A percentile compares a stretch with the other conserved stretches of the same genome.
phyloP scores from a whole-genome alignment of 352 stramenopile species.

The Phytophthora sojae region DNA sequence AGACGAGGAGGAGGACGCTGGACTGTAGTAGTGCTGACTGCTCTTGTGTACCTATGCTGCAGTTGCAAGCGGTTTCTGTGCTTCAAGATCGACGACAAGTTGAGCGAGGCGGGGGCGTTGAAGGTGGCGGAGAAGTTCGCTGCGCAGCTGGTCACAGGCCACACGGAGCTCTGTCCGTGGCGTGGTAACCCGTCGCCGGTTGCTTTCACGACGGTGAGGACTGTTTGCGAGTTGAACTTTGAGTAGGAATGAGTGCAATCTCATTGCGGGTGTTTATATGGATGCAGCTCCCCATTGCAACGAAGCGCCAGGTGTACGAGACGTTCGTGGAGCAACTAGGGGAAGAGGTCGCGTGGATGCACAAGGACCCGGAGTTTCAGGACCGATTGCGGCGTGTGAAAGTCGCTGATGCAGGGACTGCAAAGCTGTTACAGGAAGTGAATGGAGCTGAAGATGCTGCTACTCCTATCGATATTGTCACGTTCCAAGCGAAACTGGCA shows the following conservation, averaged over 20 bases:
- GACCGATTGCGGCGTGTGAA: slow-evolving; percentile 25
- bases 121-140: slow-evolving; percentile 53
- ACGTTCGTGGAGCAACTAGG: slow-evolving; percentile 32
- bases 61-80: slow-evolving; percentile 61
- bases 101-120: slow-evolving; percentile 50
- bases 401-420: slow-evolving; percentile 14
- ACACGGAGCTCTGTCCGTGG: slow-evolving; percentile 67
- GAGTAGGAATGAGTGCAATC: neutral
- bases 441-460: neutral
- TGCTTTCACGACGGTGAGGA: slow-evolving; percentile 61
- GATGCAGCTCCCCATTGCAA: slow-evolving; percentile 45
- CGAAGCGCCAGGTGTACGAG: slow-evolving; percentile 41
- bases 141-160: slow-evolving; percentile 44
- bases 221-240: neutral
- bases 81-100: slow-evolving; percentile 56
- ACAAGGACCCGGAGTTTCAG: slow-evolving; percentile 21
- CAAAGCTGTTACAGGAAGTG: slow-evolving; percentile 29
- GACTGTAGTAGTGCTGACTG: neutral
- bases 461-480: slow-evolving; percentile 9
- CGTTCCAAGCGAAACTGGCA: slow-evolving; percentile 22
- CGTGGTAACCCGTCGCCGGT: slow-evolving; percentile 59
- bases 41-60: slow-evolving; percentile 10
- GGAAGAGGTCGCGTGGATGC: slow-evolving; percentile 17
- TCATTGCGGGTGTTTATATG: neutral
- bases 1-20: neutral